phyloP scores from a whole-genome alignment of 83 land plant genomes.

The Thuja plicata region DNA sequence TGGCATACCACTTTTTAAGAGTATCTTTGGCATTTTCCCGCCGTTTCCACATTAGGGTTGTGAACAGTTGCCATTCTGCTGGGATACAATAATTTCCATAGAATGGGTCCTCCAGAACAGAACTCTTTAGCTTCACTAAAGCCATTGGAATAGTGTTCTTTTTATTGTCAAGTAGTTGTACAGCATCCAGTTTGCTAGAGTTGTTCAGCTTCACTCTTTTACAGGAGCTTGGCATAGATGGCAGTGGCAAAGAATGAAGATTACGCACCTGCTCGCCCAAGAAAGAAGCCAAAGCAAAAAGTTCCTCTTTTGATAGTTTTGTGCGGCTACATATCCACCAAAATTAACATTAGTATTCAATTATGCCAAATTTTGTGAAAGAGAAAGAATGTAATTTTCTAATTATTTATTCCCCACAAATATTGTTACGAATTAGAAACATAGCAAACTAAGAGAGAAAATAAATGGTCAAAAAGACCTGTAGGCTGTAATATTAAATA shows the following conservation, averaged over 20 bases:
- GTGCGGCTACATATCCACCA: constrained; percentile 46
- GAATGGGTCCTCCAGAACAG: neutral
- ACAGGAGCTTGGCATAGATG: constrained; percentile 23
- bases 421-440: neutral
- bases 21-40: neutral
- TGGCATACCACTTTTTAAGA: constrained; percentile 10
- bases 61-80: constrained; percentile 15
- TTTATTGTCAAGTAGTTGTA: neutral
- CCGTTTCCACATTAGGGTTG: neutral
- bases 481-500: neutral
- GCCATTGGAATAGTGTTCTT: neutral
- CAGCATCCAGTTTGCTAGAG: constrained; percentile 3
- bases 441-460: neutral
- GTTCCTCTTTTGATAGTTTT: constrained; percentile 40
- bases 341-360: neutral
- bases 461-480: constrained; percentile 1
- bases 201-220: constrained; percentile 10
- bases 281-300: constrained; percentile 54
- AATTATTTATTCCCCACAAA: neutral
- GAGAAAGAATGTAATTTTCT: neutral
- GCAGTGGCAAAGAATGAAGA: constrained; percentile 66
- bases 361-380: neutral
- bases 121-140: constrained; percentile 2
- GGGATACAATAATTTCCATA: constrained; percentile 6
- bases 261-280: constrained; percentile 57